Base-by-base conservation (phyloP, 2,329 filamentous ascomycete genomes). In the Pleoardoris graminearum region DNA sequence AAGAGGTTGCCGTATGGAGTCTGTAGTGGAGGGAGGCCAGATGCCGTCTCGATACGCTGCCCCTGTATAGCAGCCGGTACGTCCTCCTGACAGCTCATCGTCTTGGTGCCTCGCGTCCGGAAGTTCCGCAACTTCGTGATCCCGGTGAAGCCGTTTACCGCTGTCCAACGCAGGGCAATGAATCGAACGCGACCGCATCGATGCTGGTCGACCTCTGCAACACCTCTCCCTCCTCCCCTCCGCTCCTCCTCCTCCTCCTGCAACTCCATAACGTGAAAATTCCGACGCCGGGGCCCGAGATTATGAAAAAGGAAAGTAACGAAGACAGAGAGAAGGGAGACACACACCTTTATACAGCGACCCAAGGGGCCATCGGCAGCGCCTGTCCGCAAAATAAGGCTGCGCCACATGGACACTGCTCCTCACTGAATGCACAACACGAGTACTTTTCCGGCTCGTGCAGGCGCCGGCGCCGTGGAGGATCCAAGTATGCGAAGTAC, bases 391-490 rank as follows among this genome's bases (percentile, higher is more conserved):
- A 29, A 35, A 41, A 35, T 27, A 27, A 48, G 46, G 36, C 46
- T 23, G 36, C 33, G 36, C 17, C 25, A 36, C 33, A 3, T 36
- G 44, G 11, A 29, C 44, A 37, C 44, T 25, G 25, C 21, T 14
- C 22, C 19, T 38, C 17, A 33, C 35, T 22, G 25, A 48, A 33
- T 12, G 19, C 36, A 35, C 25, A 17, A 48, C 46, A 48, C 46
- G 36, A 39, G 30, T 27, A 17, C 27, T n/a, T 35, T 33, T 33
- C 7, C 19, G 46, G 46, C 36, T 33, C 46, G 36, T 48, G 46
- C 46, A 48, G 35, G 3, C 2, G 16, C 21, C 23, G 21, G 22
- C 17, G 22, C 30, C n/a, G 25, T 16, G 30, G 12, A 27, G 1
- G 25, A 14, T 7, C 29, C 35, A 12, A 32, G 7, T 21, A 17